Base-by-base conservation (phyloP, 805 yeast species). In the Komagataella populi region DNA sequence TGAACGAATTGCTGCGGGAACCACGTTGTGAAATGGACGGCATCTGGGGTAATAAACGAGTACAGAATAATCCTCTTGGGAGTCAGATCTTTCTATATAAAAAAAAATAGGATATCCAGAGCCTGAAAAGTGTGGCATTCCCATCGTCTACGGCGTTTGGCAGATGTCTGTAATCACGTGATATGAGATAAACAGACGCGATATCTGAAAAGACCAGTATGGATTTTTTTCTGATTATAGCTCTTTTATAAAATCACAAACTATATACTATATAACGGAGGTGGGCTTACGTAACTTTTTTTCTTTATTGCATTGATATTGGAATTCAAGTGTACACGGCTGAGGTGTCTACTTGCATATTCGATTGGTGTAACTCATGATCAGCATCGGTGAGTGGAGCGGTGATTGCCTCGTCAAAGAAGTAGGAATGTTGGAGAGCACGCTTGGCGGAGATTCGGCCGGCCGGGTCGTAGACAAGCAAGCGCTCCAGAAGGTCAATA, bases 371-470 rank as follows among this genome's bases (percentile, higher is more conserved):
- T 24, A 62, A 64, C 49, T 64, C 63, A 48, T 64, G 67, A 20
- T 44, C 47, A 44, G 24, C 49, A 16, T 47, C 49, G 44, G 22
- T 20, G n/a, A 43, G 43, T n/a, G 48, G 24, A 20, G 57, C 56
- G 24, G 57, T 60, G 39, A 49, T 57, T 44, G 54, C 57, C 6
- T 74, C 82, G 52, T 80, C 84, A 54, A 74, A 77, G 69, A 87
- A 88, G 66, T 88, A 93, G 8, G 96, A 95, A 68, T 91, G 98
- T 57, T 77, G 63, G 54, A 90, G 75, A 2, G 98, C 97, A 56
- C 96, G 77, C 69, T 89, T 90, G 51, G 99, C 99, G 60, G 95
- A 84, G 59, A 93, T 86, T 65, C 99, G 76, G 55, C 83, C 80
- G 50, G 95, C 89, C 18, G 99, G 99, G 66, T 93, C 99, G 66